Evolutionary conservation across 139 green algal species (phyloP).

Genomic region (Coelastrella sp.): DNA sequence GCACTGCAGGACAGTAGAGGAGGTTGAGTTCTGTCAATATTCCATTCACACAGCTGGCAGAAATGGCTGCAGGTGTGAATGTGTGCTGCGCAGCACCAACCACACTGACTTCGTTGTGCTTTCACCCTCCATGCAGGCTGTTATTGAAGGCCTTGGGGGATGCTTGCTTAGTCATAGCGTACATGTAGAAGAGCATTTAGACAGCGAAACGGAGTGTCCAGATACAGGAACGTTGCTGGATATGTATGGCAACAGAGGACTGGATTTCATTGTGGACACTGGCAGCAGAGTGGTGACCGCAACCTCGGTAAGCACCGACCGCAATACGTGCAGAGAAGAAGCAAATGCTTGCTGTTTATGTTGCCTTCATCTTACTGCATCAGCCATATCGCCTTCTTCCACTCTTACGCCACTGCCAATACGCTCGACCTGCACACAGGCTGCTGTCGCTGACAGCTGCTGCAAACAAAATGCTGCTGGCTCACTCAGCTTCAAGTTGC

Average conservation of each 20-base stretch:
- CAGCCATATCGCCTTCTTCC: too few relatives aligned
- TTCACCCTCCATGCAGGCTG: conserved; percentile 40
- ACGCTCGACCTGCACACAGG: too few relatives aligned
- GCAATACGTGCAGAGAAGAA: too few relatives aligned
- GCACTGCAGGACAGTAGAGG: too few relatives aligned
- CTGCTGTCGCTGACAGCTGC: background rate
- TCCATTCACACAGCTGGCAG: too few relatives aligned
- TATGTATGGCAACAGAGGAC: conserved; percentile 69
- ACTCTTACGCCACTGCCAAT: too few relatives aligned
- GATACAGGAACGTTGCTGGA: conserved; percentile 81
- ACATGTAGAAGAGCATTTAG: conserved; percentile 62
- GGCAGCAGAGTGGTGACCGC: conserved; percentile 63
- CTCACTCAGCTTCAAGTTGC: background rate
- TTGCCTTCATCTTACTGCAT: too few relatives aligned
- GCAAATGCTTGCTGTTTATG: background rate
- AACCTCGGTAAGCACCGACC: conserved; percentile 72
- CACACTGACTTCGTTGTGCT: background rate
- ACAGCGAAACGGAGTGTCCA: conserved; percentile 58
- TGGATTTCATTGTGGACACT: conserved; percentile 90
- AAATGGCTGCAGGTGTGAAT: too few relatives aligned
- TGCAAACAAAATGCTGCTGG: background rate
- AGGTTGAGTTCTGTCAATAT: too few relatives aligned
- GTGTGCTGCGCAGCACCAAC: background rate
- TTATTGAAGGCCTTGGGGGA: conserved; percentile 73
- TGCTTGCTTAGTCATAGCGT: conserved; percentile 83